Conservation (phyloP, 345 rosid species). For the Populus davidiana region DNA sequence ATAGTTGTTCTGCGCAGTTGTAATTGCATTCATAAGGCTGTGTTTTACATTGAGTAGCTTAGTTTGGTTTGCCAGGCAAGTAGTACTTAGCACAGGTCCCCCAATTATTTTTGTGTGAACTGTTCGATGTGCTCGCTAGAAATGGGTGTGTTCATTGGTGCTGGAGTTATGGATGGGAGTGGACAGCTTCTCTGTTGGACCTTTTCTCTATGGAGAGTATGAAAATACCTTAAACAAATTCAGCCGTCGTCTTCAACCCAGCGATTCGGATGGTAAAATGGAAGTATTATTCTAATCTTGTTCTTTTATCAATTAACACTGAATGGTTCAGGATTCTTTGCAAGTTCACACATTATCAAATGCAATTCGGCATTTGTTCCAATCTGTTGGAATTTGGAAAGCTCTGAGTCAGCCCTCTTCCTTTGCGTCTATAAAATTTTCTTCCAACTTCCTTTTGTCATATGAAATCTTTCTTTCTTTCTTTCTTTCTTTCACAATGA, state of each 20-base stretch:
- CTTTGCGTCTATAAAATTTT: not conserved
- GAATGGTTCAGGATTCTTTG: not conserved
- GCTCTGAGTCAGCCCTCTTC: no score
- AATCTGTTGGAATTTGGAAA: no score
- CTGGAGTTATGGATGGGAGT: not conserved
- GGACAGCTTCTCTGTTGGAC: not conserved
- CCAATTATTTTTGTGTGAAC: not conserved
- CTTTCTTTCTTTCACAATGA: not conserved
- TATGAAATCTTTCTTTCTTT: not conserved
- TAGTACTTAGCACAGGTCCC: not conserved
- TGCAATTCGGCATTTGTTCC: no score
- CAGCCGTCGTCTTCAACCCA: no score
- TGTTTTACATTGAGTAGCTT: not conserved
- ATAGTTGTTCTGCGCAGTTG: not conserved
- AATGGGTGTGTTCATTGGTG: not conserved
- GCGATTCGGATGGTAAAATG: not conserved
- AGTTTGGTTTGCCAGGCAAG: not conserved
- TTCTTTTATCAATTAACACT: not conserved
- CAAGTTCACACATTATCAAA: not conserved
- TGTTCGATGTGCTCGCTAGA: not conserved
- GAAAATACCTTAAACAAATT: not conserved
- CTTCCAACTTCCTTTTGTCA: not conserved
- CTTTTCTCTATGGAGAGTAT: not conserved
- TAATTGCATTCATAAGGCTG: not conserved
- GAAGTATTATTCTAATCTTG: not conserved